A percentile compares a stretch with the other conserved stretches of the same genome.
Evolutionary conservation across 352 stramenopile species (phyloP).

Genomic region (Phytophthora tentaculata): DNA sequence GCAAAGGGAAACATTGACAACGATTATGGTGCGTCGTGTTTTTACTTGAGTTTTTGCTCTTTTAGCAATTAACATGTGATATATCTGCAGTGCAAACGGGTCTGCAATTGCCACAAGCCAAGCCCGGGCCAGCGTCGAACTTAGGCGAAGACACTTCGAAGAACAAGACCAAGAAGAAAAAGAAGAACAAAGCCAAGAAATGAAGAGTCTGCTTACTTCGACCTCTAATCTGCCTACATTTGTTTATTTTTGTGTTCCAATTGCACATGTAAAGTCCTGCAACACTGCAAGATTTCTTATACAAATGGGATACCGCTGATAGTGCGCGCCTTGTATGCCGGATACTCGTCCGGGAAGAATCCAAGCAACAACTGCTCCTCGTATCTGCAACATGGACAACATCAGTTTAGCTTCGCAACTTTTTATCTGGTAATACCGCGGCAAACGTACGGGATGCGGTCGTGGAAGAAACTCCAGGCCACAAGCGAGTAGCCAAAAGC

Average conservation of each 20-base stretch:
- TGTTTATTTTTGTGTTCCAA: constrained; percentile 6
- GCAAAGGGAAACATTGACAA: constrained; percentile 51
- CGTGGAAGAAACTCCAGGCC: constrained; percentile 95
- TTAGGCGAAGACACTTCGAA: constrained; percentile 25
- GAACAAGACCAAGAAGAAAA: constrained; percentile 58
- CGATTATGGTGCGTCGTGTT: constrained; percentile 49
- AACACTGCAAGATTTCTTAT: constrained; percentile 23
- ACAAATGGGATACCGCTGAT: constrained; percentile 95
- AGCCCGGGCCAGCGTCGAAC: constrained; percentile 3
- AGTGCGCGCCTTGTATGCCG: constrained; percentile 85
- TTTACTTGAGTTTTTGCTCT: not conserved
- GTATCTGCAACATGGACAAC: constrained; percentile 55
- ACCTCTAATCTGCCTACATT: constrained; percentile 19
- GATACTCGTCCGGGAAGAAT: constrained; percentile 95
- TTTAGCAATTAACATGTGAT: not conserved
- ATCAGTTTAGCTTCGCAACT: too few species aligned
- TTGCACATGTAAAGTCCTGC: constrained; percentile 7
- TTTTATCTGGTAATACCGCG: not conserved
- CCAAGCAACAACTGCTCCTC: constrained; percentile 92
- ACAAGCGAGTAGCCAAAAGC: constrained; percentile 86
- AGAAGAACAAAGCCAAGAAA: constrained; percentile 45
- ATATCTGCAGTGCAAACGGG: constrained; percentile 45
- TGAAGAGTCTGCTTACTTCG: constrained; percentile 6
- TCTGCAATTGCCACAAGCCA: constrained; percentile 42
- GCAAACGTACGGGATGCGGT: constrained; percentile 91